A percentile compares a stretch with the other conserved stretches of the same genome.
phyloP scores from a whole-genome alignment of 805 yeast genomes.

The Yamadazyma ubonensis region DNA sequence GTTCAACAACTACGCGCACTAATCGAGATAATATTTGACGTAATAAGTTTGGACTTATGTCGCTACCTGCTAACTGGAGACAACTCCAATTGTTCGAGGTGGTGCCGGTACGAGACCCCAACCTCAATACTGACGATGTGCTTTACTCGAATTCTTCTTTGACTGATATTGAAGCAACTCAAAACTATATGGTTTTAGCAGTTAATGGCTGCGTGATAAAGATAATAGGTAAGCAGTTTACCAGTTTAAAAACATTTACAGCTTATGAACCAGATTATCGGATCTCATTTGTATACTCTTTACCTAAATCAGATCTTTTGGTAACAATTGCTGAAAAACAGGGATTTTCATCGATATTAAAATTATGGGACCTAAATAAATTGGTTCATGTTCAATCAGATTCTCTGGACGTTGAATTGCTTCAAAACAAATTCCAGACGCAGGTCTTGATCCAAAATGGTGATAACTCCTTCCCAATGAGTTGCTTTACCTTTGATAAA shows the following conservation, averaged over 20 bases:
- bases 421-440: slow-evolving; percentile 51
- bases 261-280: slow-evolving; percentile 68
- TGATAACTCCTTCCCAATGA: slow-evolving; percentile 73
- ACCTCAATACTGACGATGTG: slow-evolving; percentile 56
- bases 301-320: slow-evolving; percentile 51
- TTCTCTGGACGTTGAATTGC: slow-evolving; percentile 17
- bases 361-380: slow-evolving; percentile 70
- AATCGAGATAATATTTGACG: neutral
- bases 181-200: slow-evolving; percentile 59
- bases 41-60: slow-evolving; percentile 13
- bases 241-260: slow-evolving; percentile 47
- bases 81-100: slow-evolving; percentile 86
- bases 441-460: slow-evolving; percentile 66
- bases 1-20: neutral
- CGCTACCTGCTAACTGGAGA: slow-evolving; percentile 31
- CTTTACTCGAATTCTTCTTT: slow-evolving; percentile 78
- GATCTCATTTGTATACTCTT: slow-evolving; percentile 54
- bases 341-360: slow-evolving; percentile 66
- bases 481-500: slow-evolving; percentile 54
- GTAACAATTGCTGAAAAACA: slow-evolving; percentile 73
- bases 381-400: slow-evolving; percentile 26
- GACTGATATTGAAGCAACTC: slow-evolving; percentile 60
- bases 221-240: slow-evolving; percentile 52
- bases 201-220: slow-evolving; percentile 52
- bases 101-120: slow-evolving; percentile 83